phyloP scores from a whole-genome alignment of 306 rosid genomes.

The Medicago ruthenica region DNA sequence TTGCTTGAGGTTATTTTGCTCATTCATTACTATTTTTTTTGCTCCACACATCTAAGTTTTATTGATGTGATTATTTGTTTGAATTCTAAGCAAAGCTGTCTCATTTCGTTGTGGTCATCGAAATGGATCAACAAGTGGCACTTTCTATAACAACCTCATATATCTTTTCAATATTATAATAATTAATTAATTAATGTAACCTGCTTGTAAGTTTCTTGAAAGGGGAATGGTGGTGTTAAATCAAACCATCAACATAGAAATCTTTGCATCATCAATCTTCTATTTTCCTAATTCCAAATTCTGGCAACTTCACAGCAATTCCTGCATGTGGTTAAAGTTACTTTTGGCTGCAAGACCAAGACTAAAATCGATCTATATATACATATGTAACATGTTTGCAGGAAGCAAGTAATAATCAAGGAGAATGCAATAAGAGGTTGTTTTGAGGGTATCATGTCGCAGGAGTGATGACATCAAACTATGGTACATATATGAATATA shows the following conservation, averaged over 20 bases:
- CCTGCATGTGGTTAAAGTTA: not conserved
- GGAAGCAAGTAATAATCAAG: not conserved
- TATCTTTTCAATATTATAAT: not conserved
- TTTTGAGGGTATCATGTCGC: constrained; percentile 37
- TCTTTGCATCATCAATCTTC: not conserved
- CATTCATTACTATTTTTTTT: no score
- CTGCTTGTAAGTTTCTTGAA: constrained; percentile 32
- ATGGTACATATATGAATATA: not conserved
- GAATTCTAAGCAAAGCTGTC: no score
- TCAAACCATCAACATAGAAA: not conserved
- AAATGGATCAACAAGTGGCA: not conserved
- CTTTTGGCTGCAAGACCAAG: not conserved
- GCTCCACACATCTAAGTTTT: no score
- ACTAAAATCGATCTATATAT: constrained; percentile 25
- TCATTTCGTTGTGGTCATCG: not conserved
- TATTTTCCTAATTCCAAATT: not conserved
- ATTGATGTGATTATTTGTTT: no score
- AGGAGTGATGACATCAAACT: constrained; percentile 42
- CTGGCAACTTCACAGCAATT: constrained; percentile 42
- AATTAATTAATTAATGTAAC: constrained; percentile 10
- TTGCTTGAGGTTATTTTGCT: no score
- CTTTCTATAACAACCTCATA: not conserved
- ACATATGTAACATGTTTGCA: not conserved
- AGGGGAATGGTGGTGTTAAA: not conserved
- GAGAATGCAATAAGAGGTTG: not conserved